A percentile compares a stretch with the other conserved stretches of the same genome.
These are phyloP conservation scores for Cladosporium oxysporum DNA, from an alignment of 2,329 filamentous ascomycete genomes.

Conservation along the genomic window DNA sequence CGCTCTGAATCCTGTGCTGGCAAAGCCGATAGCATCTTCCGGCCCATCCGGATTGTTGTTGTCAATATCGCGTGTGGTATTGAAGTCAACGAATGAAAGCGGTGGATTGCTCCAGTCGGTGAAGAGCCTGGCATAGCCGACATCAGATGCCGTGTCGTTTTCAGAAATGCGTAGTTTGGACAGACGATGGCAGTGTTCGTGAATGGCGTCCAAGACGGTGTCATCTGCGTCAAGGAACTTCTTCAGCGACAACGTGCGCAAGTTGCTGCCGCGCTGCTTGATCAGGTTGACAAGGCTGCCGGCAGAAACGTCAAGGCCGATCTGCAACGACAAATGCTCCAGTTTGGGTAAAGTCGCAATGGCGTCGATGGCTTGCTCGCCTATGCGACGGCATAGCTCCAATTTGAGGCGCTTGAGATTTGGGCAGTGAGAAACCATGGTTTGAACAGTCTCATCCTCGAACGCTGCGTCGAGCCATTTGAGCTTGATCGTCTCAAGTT, in stretches of 20 bases:
- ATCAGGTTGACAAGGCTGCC: conserved; percentile 64
- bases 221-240: conserved; percentile 68
- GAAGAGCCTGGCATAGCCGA: conserved; percentile 72
- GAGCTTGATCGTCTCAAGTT: conserved; percentile 70
- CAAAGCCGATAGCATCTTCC: conserved; percentile 68
- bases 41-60: conserved; percentile 66
- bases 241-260: conserved; percentile 78
- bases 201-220: conserved; percentile 68
- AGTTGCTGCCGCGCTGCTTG: conserved; percentile 59
- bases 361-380: conserved; percentile 63
- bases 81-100: conserved; percentile 71
- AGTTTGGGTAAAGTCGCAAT: conserved; percentile 65
- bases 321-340: conserved; percentile 72
- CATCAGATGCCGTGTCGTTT: conserved; percentile 74
- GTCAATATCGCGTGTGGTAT: conserved; percentile 76
- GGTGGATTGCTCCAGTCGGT: conserved; percentile 72
- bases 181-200: conserved; percentile 67
- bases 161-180: conserved; percentile 79
- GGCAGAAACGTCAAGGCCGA: conserved; percentile 59
- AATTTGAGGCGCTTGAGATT: conserved; percentile 76
- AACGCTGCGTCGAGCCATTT: conserved; percentile 85
- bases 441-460: conserved; percentile 65
- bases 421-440: conserved; percentile 66
- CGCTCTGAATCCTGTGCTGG: conserved; percentile 72
- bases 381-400: conserved; percentile 74